phyloP scores from a whole-genome alignment of 805 yeast species.

The Metschnikowia picachoensis region DNA sequence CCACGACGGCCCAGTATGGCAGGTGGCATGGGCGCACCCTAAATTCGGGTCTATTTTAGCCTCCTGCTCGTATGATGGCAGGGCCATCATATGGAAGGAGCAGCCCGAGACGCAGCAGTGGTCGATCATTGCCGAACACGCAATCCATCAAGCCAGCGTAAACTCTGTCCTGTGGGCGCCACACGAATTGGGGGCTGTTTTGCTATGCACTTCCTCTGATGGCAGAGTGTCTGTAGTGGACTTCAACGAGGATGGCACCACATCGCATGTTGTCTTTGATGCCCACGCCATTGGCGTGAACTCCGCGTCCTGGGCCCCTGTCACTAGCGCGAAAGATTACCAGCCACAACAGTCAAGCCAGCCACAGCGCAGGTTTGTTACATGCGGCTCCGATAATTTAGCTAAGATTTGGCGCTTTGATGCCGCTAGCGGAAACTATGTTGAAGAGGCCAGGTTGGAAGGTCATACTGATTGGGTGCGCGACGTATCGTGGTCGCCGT shows the following conservation, averaged over 20 bases:
- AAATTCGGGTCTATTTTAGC: constrained; percentile 94
- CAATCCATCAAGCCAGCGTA: constrained; percentile 89
- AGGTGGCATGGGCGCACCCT: constrained; percentile 98
- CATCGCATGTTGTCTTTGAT: constrained; percentile 55
- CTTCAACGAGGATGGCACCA: constrained; percentile 84
- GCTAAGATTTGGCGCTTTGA: constrained; percentile 87
- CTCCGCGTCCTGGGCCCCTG: constrained; percentile 93
- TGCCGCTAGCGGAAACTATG: constrained; percentile 51
- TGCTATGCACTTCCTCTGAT: constrained; percentile 88
- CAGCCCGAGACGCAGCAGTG: constrained; percentile 73
- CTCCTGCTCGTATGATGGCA: constrained; percentile 93
- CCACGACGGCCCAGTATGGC: constrained; percentile 99
- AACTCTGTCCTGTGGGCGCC: constrained; percentile 97
- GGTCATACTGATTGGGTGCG: constrained; percentile 99
- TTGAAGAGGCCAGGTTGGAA: constrained; percentile 69
- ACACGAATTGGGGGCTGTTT: constrained; percentile 89
- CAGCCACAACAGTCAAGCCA: constrained; percentile 6
- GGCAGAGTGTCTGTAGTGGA: constrained; percentile 90
- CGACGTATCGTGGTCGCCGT: constrained; percentile 98
- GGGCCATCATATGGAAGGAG: constrained; percentile 92
- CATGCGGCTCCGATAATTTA: constrained; percentile 93
- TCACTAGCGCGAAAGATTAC: constrained; percentile 32
- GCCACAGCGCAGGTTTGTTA: constrained; percentile 67
- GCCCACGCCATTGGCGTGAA: constrained; percentile 96
- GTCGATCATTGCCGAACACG: constrained; percentile 82